Base-by-base conservation (phyloP, 2,329 filamentous ascomycete species). In the Ophiostoma fasciatum region DNA sequence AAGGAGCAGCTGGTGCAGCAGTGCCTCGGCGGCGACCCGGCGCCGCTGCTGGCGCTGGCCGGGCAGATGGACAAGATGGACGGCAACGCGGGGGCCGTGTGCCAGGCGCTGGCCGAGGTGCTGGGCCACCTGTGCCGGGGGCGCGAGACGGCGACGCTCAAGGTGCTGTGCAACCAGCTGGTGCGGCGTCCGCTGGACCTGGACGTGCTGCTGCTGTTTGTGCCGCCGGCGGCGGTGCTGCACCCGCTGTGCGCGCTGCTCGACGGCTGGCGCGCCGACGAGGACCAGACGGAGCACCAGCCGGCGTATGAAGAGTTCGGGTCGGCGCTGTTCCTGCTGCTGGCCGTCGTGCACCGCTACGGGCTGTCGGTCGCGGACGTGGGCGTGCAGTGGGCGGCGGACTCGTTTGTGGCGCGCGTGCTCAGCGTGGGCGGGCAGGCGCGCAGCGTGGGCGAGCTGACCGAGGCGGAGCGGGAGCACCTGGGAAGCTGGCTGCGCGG, bases 301-400 rank as follows among this genome's bases (percentile, higher is more conserved):
- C 82, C 82, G 0, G 74, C 85, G 1, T 90, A 90, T 47, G 83
- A 90, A 49, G 83, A 92, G 47, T 90, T 88, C 45, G 81, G 82
- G 1, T 74, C 79, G 0, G 75, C 87, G 13, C 58, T 90, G 7
- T 64, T 90, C 2, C 61, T 90, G 3, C 66, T 85, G 1, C 56
- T 87, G 35, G 78, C 79, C 0, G 78, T 85, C 44, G 68, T 78
- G n/a, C 71, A 83, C 50, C 75, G 83, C 12, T 88, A 87, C 48
- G 69, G 73, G 35, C 61, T 90, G 9, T 68, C 64, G 0, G 59
- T 64, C 6, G 57, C 68, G 4, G 79, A 87, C 25, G 60, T 87
- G 21, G 81, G 79, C 3, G 61, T 69, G 17, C 58, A 62, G 15
- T 42, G 38, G 40, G 59, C 63, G 1, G 50, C 64, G 1, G 71